Conservation (phyloP, 2,329 filamentous ascomycete genomes). For the Chaetomium globosum region DNA sequence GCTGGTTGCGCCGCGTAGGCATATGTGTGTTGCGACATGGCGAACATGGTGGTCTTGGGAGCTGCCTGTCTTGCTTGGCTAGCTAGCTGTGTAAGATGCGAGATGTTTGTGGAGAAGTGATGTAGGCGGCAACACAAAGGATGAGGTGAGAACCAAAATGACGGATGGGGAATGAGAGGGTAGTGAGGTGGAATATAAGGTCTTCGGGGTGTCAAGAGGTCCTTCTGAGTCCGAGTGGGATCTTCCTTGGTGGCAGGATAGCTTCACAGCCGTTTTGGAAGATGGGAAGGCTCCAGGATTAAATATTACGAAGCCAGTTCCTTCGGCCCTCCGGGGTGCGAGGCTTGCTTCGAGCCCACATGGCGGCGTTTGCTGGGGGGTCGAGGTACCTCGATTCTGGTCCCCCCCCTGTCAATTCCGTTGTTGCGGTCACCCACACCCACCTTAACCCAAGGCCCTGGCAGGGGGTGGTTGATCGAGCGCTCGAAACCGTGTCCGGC, state of each 20-base stretch:
- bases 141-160: conserved; percentile 27
- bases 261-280: conserved; percentile 12
- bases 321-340: conserved; percentile 21
- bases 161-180: conserved; percentile 8
- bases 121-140: conserved; percentile 16
- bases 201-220: conserved; percentile 1
- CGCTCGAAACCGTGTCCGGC: conserved; percentile 19
- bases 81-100: neutral
- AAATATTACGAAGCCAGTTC: conserved; percentile 32
- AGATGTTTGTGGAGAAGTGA: conserved; percentile 3
- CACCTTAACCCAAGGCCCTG: conserved; percentile 10
- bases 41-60: conserved; percentile 44
- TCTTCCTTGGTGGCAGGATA: conserved; percentile 23
- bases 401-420: conserved; percentile 13
- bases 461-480: conserved; percentile 24
- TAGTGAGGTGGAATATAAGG: conserved; percentile 14
- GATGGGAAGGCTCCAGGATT: conserved; percentile 32
- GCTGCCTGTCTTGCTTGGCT: neutral
- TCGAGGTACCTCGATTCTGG: conserved; percentile 21
- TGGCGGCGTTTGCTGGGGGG: conserved; percentile 25
- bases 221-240: conserved; percentile 12
- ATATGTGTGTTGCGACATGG: conserved; percentile 50
- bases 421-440: conserved; percentile 17
- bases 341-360: conserved; percentile 31
- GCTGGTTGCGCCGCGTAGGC: conserved; percentile 45